Conservation (phyloP, 768 basidiomycete genomes). For the Stropharia rugosoannulata region DNA sequence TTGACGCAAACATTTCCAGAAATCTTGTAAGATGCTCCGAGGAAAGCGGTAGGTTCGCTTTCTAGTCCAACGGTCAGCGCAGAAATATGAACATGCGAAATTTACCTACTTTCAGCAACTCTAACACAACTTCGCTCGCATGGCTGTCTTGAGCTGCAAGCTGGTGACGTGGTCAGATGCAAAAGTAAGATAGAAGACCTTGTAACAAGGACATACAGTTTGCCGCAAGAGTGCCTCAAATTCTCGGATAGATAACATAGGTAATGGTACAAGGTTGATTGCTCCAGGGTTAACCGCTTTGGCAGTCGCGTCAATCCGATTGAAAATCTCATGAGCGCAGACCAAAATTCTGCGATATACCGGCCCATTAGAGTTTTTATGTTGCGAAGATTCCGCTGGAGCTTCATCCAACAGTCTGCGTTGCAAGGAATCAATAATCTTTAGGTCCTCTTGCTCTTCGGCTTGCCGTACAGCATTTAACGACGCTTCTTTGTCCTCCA, state of each 20-base stretch:
- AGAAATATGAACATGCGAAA: neutral
- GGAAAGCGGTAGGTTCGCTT: conserved; percentile 38
- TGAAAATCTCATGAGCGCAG: conserved; percentile 32
- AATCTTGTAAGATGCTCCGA: conserved; percentile 45
- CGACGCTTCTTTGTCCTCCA: conserved; percentile 9
- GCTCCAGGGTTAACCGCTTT: conserved; percentile 13
- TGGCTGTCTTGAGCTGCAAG: conserved; percentile 42
- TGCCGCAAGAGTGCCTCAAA: conserved; percentile 54
- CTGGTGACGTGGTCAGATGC: conserved; percentile 28
- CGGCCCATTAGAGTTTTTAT: conserved; percentile 7
- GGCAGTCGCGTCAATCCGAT: conserved; percentile 30
- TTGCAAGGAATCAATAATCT: conserved; percentile 31
- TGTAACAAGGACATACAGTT: conserved; percentile 35
- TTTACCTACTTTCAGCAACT: conserved; percentile 52
- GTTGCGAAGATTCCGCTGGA: conserved; percentile 2
- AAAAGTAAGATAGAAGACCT: conserved; percentile 5
- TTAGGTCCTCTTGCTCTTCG: conserved; percentile 31
- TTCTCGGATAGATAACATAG: conserved; percentile 49
- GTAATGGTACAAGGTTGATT: conserved; percentile 34
- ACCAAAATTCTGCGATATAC: conserved; percentile 34
- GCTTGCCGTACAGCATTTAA: conserved; percentile 13
- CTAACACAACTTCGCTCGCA: conserved; percentile 49
- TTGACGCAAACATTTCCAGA: conserved; percentile 46
- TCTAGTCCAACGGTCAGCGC: conserved; percentile 25
- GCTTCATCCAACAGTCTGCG: conserved; percentile 27